Evolutionary conservation across 768 basidiomycete genomes (phyloP).

Genomic region (Paxillus ammoniavirescens): DNA sequence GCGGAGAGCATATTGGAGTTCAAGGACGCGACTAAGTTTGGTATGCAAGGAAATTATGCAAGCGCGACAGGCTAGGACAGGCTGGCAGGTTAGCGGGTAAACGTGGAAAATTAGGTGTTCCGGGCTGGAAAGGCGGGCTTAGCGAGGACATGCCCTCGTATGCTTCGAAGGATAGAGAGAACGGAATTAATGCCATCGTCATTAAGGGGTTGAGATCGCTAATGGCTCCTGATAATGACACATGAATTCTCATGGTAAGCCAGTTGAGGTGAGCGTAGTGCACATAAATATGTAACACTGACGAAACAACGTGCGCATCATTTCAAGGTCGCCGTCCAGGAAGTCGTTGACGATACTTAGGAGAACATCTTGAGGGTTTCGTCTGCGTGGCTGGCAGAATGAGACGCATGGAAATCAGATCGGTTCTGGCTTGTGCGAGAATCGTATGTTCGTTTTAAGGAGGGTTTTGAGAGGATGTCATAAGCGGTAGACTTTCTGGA

Average conservation of each 20-base stretch:
- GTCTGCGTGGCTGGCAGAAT: constrained; percentile 59
- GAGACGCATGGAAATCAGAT: constrained; percentile 52
- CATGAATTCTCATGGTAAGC: background rate
- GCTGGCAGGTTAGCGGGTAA: background rate
- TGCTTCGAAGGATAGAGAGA: constrained; percentile 62
- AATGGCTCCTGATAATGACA: constrained; percentile 52
- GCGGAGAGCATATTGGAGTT: constrained; percentile 75
- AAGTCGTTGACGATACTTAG: constrained; percentile 78
- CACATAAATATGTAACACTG: constrained; percentile 23
- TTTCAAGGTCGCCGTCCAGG: constrained; percentile 83
- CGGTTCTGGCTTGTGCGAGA: constrained; percentile 41
- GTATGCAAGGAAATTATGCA: constrained; percentile 73
- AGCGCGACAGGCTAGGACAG: constrained; percentile 77
- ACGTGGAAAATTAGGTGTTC: background rate
- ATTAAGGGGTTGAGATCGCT: constrained; percentile 79
- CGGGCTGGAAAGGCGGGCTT: constrained; percentile 3
- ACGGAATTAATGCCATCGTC: constrained; percentile 79
- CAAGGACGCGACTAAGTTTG: constrained; percentile 74
- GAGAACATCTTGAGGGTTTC: constrained; percentile 76
- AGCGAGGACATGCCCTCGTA: constrained; percentile 78
- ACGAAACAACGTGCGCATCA: constrained; percentile 76
- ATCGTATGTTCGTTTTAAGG: constrained; percentile 69
- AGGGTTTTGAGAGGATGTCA: constrained; percentile 72
- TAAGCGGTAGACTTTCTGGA: constrained; percentile 89
- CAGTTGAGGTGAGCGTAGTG: background rate